Evolutionary conservation across 192 early-diverging fungal genomes (phyloP).

Genomic region (Umbelopsis sp.): DNA sequence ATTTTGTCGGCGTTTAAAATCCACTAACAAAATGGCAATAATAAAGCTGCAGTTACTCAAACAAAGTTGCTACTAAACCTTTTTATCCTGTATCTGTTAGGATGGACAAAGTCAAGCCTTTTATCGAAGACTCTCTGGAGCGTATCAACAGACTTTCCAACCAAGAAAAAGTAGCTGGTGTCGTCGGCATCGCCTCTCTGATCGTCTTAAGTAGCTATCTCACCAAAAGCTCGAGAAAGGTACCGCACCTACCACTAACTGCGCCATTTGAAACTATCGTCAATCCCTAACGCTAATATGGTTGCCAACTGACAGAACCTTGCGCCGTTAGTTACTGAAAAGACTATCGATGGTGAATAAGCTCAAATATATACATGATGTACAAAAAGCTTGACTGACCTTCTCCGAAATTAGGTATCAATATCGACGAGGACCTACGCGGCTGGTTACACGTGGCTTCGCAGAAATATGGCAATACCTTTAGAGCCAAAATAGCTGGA

Average conservation of each 20-base stretch:
- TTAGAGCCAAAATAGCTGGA: neutral
- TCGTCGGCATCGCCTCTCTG: neutral
- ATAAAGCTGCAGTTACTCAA: no score
- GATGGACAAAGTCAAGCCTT: conserved; percentile 2
- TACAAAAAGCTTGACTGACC: neutral
- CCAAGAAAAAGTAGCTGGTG: neutral
- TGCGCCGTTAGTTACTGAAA: conserved; percentile 1
- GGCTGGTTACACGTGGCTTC: neutral
- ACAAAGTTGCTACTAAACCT: no score
- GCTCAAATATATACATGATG: neutral
- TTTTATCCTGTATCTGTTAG: neutral
- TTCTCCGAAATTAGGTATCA: neutral
- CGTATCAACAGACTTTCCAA: conserved; percentile 2
- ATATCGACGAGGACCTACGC: conserved; percentile 3
- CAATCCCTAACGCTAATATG: neutral
- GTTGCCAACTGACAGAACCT: neutral
- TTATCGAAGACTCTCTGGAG: neutral
- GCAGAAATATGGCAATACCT: conserved; percentile 8
- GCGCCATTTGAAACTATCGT: neutral
- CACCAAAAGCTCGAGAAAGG: neutral
- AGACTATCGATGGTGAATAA: neutral
- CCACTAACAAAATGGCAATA: no score
- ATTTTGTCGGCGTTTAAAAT: no score
- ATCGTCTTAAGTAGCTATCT: neutral
- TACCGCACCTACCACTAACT: neutral